Evolutionary conservation across 352 stramenopile species (phyloP), one percentile per base, ranked within the genome.

Genomic region (Paralagenidium karlingii): DNA sequence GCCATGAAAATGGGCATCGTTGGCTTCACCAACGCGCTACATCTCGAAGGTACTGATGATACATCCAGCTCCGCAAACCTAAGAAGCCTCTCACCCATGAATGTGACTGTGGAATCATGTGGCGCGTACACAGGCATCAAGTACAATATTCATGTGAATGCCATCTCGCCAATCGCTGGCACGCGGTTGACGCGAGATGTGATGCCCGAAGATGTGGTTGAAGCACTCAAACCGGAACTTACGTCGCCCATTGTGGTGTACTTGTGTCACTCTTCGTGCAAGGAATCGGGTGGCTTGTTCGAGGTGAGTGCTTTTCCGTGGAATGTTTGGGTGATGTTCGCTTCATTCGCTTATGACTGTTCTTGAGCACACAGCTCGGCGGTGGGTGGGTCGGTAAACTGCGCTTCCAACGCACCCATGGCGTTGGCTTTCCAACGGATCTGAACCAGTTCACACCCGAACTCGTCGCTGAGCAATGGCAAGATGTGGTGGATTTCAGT

Each of bases 101-200:
- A 11, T 36, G 38, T n/a, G n/a, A n/a, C n/a, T n/a, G n/a, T n/a
- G n/a, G n/a, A n/a, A n/a, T n/a, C n/a, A n/a, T n/a, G n/a, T n/a
- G n/a, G n/a, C 38, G 9, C 45, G 30, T 45, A n/a, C 37, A 24
- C 38, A 79, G 65, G 69, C 12, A 36, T 65, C 52, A 85, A 85
- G 52, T 81, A 82, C 59, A 82, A 82, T 47, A 82, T 85, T 34
- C 49, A 53, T 13, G 68, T 82, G 13, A 85, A 85, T 38, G 71
- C 68, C 11, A 60, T 85, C 29, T 80, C 68, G 22, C 68, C 71
- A 2, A 63, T 85, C 27, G 71, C 68, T 16, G 67, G 68, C 31
- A 82, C 68, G 20, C 60, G 66, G 1, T 52, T 85, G 24, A 85
- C 71, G 8, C 53, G 81, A 49, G 61, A 65, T 1, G 55, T 85